Conservation (phyloP, 495 filamentous ascomycete species). For the Beverwykella pulmonaria region DNA sequence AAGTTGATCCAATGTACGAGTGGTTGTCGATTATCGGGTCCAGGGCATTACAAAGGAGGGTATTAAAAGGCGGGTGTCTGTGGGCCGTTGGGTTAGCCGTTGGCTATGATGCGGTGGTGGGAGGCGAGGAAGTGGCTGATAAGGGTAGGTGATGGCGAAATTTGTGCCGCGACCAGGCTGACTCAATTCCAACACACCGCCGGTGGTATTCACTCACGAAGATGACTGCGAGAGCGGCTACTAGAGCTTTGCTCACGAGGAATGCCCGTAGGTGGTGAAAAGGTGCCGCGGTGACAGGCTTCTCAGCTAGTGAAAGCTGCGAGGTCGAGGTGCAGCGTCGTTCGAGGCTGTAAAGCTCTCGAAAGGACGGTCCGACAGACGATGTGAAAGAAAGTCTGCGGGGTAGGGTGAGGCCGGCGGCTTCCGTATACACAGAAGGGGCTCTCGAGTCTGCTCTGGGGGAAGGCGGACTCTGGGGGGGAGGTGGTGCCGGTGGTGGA, state of each 20-base stretch:
- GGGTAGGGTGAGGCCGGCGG: constrained; percentile 29
- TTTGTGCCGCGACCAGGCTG: background rate
- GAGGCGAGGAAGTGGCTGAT: background rate
- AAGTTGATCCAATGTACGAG: constrained; percentile 29
- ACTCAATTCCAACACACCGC: background rate
- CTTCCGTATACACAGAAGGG: constrained; percentile 29
- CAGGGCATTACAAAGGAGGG: constrained; percentile 40
- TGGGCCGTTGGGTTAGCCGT: constrained; percentile 15
- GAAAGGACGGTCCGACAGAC: constrained; percentile 7
- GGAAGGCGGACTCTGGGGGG: constrained; percentile 9
- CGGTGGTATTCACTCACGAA: constrained; percentile 13
- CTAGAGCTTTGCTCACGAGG: constrained; percentile 6
- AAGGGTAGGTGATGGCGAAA: constrained; percentile 13
- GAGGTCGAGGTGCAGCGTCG: constrained; percentile 31
- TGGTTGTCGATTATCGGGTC: constrained; percentile 19
- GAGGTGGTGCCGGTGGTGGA: constrained; percentile 8
- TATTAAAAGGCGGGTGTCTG: constrained; percentile 26
- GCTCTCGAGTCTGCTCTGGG: constrained; percentile 17
- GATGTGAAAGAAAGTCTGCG: background rate
- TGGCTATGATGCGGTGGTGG: background rate
- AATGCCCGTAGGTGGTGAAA: constrained; percentile 26
- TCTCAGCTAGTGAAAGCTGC: constrained; percentile 48
- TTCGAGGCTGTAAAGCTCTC: constrained; percentile 17
- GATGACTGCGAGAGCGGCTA: constrained; percentile 20
- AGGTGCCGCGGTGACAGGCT: constrained; percentile 12